Base-by-base conservation (phyloP, 1,284 basidiomycete species). In the Polyporus tsugae region DNA sequence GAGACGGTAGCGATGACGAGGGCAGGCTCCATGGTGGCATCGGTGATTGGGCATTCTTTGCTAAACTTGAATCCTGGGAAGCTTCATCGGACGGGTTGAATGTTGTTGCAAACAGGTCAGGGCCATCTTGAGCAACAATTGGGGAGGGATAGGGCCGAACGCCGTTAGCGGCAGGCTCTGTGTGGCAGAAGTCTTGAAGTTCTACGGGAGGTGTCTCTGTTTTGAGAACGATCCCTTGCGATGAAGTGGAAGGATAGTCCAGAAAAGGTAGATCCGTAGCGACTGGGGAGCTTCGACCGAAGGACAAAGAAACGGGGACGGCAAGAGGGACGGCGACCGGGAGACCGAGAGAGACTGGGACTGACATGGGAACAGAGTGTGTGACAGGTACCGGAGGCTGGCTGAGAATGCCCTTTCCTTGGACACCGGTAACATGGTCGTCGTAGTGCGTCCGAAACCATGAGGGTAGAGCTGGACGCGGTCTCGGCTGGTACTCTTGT, bases 401-500 rank as follows among this genome's bases (percentile, higher is more conserved):
- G 35, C 19, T 19, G 33, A 58, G 53, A 19, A 55, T 17, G 17
- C 53, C 53, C 9, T 58, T 58, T 38, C 33, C 22, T 11, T 60
- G 36, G n/a, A 25, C 36, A 25, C 22, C 39, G n/a, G 58, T 41
- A 25, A 38, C 6, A 15, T 60, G 58, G 25, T 41, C 22, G 38
- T 60, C 58, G 15, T 60, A 60, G 11, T 5, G 58, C 11, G 58
- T 25, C 22, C 38, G 44, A 11, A 22, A n/a, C 59, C 60, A 53
- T 11, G 55, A 44, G 4, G 53, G 39, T 15, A 64, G 1, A 6
- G 44, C 11, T n/a, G 61, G 25, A 4, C 39, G n/a, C 77, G 74
- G 25, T 78, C 77, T 53, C 80, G 81, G 78, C 70, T 85, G 82
- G 53, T 82, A 77, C 62, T 81, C 81, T 39, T 70, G 10, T 25